Conservation (phyloP, 352 stramenopile genomes). For the Globisporangium sylvaticum region DNA sequence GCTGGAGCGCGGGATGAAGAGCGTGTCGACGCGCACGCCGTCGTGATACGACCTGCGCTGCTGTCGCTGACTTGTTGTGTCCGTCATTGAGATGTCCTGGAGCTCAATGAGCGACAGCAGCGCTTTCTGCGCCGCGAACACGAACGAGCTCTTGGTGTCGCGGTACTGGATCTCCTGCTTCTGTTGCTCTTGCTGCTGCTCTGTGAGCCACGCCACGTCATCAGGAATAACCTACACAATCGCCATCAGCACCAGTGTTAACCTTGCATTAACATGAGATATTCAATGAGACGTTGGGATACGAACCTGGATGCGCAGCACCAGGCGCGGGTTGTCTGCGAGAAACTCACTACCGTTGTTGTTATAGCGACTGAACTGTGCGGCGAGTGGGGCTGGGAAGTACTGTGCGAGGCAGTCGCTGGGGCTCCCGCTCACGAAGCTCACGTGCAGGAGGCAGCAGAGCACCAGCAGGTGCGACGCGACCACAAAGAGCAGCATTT, state of each 20-base stretch:
- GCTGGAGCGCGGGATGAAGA: constrained; percentile 33
- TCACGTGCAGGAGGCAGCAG: constrained; percentile 46
- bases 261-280: no score
- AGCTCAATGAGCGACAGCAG: constrained; percentile 62
- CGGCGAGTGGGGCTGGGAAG: constrained; percentile 7
- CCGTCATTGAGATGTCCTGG: neutral
- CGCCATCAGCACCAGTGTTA: neutral
- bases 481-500: constrained; percentile 57
- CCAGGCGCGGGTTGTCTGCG: neutral
- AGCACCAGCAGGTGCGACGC: constrained; percentile 48
- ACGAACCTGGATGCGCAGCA: constrained; percentile 39
- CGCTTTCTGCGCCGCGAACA: constrained; percentile 66
- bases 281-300: neutral
- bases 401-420: constrained; percentile 36
- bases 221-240: constrained; percentile 7
- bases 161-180: constrained; percentile 1
- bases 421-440: constrained; percentile 36
- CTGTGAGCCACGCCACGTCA: neutral
- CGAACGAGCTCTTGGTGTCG: constrained; percentile 34
- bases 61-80: neutral
- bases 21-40: constrained; percentile 28
- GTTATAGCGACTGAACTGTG: neutral
- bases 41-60: neutral
- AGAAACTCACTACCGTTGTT: neutral
- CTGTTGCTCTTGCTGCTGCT: neutral